phyloP scores from a whole-genome alignment of 768 basidiomycete genomes.

The Suillus subluteus region DNA sequence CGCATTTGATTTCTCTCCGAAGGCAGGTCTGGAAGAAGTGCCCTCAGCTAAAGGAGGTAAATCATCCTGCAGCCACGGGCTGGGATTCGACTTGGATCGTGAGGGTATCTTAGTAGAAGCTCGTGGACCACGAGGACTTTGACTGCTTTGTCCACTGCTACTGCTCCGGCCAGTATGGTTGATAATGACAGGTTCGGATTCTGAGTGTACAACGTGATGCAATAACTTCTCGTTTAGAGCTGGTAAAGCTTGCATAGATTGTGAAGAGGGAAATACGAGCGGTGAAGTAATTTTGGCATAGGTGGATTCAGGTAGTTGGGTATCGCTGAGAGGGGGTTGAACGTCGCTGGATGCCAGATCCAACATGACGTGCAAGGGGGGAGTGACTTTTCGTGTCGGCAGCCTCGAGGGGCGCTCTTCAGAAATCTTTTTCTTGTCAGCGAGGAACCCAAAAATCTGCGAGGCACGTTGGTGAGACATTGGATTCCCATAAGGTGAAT shows the following conservation, averaged over 20 bases:
- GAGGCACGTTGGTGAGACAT: constrained; percentile 70
- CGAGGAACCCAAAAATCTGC: constrained; percentile 75
- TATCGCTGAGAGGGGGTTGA: constrained; percentile 26
- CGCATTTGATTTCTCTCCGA: constrained; percentile 23
- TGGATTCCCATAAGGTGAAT: constrained; percentile 43
- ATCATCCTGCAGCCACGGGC: constrained; percentile 19
- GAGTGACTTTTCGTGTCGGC: constrained; percentile 33
- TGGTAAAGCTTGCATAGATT: constrained; percentile 17
- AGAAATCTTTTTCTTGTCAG: constrained; percentile 45
- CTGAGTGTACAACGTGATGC: constrained; percentile 11
- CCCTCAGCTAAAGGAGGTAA: constrained; percentile 7
- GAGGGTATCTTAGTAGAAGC: constrained; percentile 36
- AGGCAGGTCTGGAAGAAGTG: constrained; percentile 10
- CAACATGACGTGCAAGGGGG: constrained; percentile 34
- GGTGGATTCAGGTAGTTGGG: constrained; percentile 20
- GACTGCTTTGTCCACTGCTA: constrained; percentile 37
- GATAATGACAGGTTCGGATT: constrained; percentile 2
- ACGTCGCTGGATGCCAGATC: constrained; percentile 21
- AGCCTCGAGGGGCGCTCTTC: constrained; percentile 40
- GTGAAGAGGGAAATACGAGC: neutral
- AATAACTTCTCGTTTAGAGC: constrained; percentile 1
- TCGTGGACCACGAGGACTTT: constrained; percentile 49
- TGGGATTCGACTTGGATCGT: constrained; percentile 26
- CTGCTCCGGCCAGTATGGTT: constrained; percentile 27
- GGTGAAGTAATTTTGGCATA: constrained; percentile 17